Evolutionary conservation across 768 basidiomycete species (phyloP), one percentile per base, ranked within the genome.

Genomic region (Phanerochaete sordida): DNA sequence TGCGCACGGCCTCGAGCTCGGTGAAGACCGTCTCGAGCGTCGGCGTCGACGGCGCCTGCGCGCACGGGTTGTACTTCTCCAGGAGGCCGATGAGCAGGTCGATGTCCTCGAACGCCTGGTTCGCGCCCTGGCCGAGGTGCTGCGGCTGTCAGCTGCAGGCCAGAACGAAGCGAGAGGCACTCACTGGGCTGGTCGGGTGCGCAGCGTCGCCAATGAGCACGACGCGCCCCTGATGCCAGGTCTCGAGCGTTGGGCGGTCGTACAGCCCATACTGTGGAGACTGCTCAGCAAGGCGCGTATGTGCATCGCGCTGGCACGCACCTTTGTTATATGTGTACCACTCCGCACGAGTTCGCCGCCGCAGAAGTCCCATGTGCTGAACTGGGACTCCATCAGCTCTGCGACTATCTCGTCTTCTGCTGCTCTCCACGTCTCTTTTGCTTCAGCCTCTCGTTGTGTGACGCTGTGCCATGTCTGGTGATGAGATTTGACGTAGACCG

Each of bases 91-190:
- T 64, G 27, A 79, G 66, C 57, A 72, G 70, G 56, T 74, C 74
- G 24, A 74, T 65, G 61, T 79, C 78, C 62, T 79, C 77, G 58
- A 77, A 73, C 0, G 78, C 75, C 64, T 78, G 77, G 64, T 78
- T 79, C 12, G 79, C 77, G 30, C 77, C 78, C 69, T 79, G 78
- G 1, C 78, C 78, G 21, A 80, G 72, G 60, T 79, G 77, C 77
- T 79, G 58, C 28, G 27, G 27, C 24, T 5, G 27, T 48, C 13
- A 48, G 47, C 9, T 23, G 6, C 27, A 26, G 6, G 21, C 8
- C 7, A 6, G 26, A 27, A 35, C 7, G 13, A 35, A 7, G 33
- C 13, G 33, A 6, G 13, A 7, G 24, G 16, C 4, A 47, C 43
- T 8, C 58, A 79, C 77, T 1, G 79, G 79, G 61, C 75, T 77